Conservation (phyloP, 2,329 filamentous ascomycete species). For the Teratosphaeria pseudoeucalypti region DNA sequence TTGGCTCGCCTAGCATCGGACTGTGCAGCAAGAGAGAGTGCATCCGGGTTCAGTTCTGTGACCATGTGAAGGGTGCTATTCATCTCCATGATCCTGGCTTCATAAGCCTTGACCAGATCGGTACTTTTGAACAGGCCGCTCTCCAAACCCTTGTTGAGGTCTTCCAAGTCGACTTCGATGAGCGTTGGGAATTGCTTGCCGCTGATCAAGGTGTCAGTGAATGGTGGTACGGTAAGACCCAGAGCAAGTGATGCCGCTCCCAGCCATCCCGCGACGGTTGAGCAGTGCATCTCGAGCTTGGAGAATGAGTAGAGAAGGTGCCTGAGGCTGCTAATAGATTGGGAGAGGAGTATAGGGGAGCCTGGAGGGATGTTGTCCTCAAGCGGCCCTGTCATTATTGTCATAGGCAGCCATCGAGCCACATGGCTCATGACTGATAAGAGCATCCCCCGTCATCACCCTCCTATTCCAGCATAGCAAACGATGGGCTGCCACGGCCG, state of each 20-base stretch:
- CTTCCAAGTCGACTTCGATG: conserved; percentile 42
- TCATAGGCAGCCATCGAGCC: background rate
- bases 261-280: conserved; percentile 1
- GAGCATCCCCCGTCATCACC: background rate
- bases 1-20: conserved; percentile 40
- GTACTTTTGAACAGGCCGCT: conserved; percentile 44
- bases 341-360: background rate
- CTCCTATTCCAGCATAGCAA: background rate
- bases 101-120: conserved; percentile 48
- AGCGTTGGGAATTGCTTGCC: conserved; percentile 28
- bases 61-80: conserved; percentile 44
- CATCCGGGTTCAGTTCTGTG: conserved; percentile 47
- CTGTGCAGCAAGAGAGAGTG: conserved; percentile 36
- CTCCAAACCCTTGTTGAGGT: conserved; percentile 41
- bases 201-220: conserved; percentile 8
- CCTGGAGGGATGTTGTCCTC: too few relatives aligned
- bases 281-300: background rate
- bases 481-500: background rate
- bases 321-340: background rate
- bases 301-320: background rate
- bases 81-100: conserved; percentile 41
- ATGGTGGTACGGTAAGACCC: conserved; percentile 7
- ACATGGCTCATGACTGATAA: background rate
- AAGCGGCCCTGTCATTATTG: too few relatives aligned
- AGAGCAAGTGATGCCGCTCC: conserved; percentile 4